A percentile compares a stretch with the other conserved stretches of the same genome.
Conservation (phyloP, 495 filamentous ascomycete genomes). For the Thozetella sp. region DNA sequence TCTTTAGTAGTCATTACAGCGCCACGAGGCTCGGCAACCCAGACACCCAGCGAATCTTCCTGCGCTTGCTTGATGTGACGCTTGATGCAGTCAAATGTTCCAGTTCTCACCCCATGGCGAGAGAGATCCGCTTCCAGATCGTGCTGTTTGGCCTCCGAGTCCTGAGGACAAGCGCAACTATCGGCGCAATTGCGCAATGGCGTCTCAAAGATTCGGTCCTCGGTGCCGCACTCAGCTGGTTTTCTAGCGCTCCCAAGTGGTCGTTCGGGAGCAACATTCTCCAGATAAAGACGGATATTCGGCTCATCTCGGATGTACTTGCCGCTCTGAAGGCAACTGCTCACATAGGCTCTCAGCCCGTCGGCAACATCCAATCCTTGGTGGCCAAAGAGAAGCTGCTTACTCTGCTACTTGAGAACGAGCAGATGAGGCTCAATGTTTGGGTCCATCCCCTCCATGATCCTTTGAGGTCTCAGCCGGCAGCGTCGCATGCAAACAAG, state of each 20-base stretch:
- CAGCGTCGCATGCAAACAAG: conserved; percentile 32
- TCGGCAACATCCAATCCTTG: conserved; percentile 62
- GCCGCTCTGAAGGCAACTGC: conserved; percentile 58
- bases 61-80: conserved; percentile 75
- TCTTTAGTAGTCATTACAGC: conserved; percentile 92
- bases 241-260: conserved; percentile 81
- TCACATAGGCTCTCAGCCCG: conserved; percentile 54
- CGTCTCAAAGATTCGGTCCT: conserved; percentile 85
- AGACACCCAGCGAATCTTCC: conserved; percentile 78
- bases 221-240: conserved; percentile 86
- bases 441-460: conserved; percentile 89
- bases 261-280: conserved; percentile 93
- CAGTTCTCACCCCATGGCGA: conserved; percentile 78
- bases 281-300: conserved; percentile 90
- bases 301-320: conserved; percentile 76
- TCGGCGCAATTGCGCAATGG: conserved; percentile 63
- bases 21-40: conserved; percentile 79
- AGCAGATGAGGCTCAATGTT: conserved; percentile 78
- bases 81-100: conserved; percentile 70
- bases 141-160: conserved; percentile 80
- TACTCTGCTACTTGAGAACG: conserved; percentile 77
- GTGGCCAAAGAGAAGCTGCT: conserved; percentile 81
- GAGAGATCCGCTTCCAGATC: conserved; percentile 89
- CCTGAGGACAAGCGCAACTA: conserved; percentile 66
- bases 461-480: conserved; percentile 26